Conservation (phyloP, 179 eudicot genomes). For the Actinidia arguta region DNA sequence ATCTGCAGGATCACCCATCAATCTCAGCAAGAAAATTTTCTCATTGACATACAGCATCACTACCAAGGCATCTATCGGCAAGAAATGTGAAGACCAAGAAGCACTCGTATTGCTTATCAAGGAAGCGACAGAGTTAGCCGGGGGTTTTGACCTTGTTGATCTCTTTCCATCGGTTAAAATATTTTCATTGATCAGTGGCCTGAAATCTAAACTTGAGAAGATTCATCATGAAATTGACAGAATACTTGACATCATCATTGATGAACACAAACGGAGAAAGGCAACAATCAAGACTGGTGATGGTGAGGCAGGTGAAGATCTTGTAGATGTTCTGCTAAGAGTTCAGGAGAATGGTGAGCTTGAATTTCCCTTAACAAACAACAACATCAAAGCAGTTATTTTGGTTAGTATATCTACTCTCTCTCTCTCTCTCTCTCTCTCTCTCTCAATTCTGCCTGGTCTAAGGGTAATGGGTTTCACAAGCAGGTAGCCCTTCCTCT, state of each 20-base stretch:
- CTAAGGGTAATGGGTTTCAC: too few species aligned
- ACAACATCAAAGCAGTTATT: conserved; percentile 53
- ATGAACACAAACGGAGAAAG: neutral
- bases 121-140: neutral
- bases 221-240: neutral
- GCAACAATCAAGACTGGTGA: neutral
- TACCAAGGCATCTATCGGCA: conserved; percentile 32
- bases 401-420: conserved; percentile 33
- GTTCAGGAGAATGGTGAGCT: neutral
- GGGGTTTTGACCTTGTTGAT: conserved; percentile 27
- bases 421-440: too few species aligned
- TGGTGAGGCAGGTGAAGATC: neutral
- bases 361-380: conserved; percentile 15
- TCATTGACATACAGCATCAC: neutral
- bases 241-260: neutral
- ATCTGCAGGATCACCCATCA: conserved; percentile 4
- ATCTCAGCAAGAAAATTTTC: conserved; percentile 24
- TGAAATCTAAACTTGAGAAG: neutral
- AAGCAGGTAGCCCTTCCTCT: too few species aligned
- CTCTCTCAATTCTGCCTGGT: too few species aligned
- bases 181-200: neutral
- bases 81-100: conserved; percentile 20
- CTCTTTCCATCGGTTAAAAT: neutral
- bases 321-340: neutral
- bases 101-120: conserved; percentile 11